These are phyloP conservation scores for Exophiala calicioides DNA, from an alignment of 2,329 filamentous ascomycete genomes.

Conservation along the genomic window DNA sequence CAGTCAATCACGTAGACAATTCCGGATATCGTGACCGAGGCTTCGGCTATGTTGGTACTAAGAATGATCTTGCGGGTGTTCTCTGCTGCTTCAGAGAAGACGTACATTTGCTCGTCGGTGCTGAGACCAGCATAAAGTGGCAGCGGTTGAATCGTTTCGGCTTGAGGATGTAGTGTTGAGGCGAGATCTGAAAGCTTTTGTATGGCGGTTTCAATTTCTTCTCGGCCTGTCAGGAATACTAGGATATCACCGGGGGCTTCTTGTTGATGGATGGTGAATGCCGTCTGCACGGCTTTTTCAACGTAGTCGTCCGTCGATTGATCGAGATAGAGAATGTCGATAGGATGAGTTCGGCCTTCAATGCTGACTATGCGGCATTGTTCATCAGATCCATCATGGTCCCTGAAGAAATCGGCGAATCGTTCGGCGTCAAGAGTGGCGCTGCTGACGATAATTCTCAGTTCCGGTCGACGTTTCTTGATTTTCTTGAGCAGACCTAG, in stretches of 20 bases:
- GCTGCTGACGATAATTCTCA: conserved; percentile 88
- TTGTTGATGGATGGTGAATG: conserved; percentile 81
- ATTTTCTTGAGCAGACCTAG: conserved; percentile 92
- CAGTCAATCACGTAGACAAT: conserved; percentile 89
- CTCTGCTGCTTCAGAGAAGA: conserved; percentile 81
- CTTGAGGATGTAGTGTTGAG: conserved; percentile 60
- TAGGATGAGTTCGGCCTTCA: conserved; percentile 84
- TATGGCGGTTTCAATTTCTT: conserved; percentile 85
- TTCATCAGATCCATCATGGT: conserved; percentile 34
- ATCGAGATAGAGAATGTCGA: conserved; percentile 80
- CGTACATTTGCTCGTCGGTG: conserved; percentile 90
- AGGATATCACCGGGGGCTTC: conserved; percentile 85
- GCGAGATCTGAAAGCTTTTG: conserved; percentile 75
- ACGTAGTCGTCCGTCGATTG: conserved; percentile 82
- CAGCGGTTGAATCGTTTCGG: conserved; percentile 65
- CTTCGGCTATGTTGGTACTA: conserved; percentile 94
- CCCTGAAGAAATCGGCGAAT: conserved; percentile 76
- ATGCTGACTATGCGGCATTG: conserved; percentile 73
- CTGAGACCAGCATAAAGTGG: conserved; percentile 88
- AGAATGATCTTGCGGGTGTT: conserved; percentile 89
- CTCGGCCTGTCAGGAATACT: conserved; percentile 86
- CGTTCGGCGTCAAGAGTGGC: conserved; percentile 88
- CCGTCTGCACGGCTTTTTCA: conserved; percentile 75
- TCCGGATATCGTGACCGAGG: conserved; percentile 89
- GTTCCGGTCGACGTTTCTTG: conserved; percentile 71